Base-by-base conservation (phyloP, 306 rosid genomes). In the Quillaja saponaria region DNA sequence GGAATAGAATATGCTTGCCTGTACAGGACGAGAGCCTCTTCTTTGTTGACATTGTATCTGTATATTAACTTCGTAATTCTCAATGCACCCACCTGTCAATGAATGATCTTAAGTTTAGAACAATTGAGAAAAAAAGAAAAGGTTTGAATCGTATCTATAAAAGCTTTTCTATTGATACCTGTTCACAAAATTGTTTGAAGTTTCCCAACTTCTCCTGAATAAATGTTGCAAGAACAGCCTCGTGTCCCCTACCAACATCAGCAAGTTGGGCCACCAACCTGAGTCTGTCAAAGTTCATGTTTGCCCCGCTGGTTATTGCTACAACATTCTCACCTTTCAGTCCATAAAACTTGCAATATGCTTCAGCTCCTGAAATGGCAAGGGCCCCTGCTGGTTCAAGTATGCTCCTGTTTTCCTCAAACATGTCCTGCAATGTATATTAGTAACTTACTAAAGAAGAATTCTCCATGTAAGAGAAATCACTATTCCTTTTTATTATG, bases 361-460 rank as follows among this genome's bases (percentile, higher is more conserved):
- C 82, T 64, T 72, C 80, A 11, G 87, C 82, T 51, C 87, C 85
- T 38, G 85, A 84, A 47, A 82, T 84, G 47, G 87, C 56, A 52
- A 82, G 85, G 35, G 87, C 85, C 39, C 87, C 84, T 9, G 84
- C 84, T 34, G 87, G 87, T 72, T 82, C 87, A 48, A 82, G 63
- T 45, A 82, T 76, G 65, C 80, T 62, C 68, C 87, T 79, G 13
- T 68, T 79, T 67, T 82, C 85, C 68, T 79, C 82, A 19, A 79
- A 82, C 87, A 82, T 82, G 63, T 82, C 84, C 87, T 82, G 65
- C 63, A 48, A 63, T 19, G 16, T 37, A 49, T n/a, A n/a, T n/a
- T n/a, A n/a, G n/a, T n/a, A n/a, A n/a, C n/a, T n/a, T n/a, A n/a
- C n/a, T n/a, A n/a, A n/a, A n/a, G n/a, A n/a, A n/a, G n/a, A n/a